Conservation (phyloP, 495 filamentous ascomycete species). For the Saxophila tyrrhenica region DNA sequence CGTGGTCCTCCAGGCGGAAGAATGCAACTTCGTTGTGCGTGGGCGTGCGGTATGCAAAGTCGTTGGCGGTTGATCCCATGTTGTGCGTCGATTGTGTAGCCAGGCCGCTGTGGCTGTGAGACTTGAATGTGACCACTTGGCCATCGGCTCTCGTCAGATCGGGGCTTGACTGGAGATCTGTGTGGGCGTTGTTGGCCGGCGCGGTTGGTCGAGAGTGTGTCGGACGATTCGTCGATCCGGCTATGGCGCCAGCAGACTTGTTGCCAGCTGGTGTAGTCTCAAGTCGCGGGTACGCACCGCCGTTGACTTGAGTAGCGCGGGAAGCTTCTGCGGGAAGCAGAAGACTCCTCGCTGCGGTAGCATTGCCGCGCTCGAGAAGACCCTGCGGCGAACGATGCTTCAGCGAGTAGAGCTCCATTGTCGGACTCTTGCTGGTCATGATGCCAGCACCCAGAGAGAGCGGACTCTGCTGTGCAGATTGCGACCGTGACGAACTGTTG, state of each 20-base stretch:
- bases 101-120: neutral
- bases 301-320: slow-evolving; percentile 6
- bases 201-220: neutral
- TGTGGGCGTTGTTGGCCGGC: neutral
- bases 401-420: slow-evolving; percentile 11
- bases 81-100: neutral
- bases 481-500: neutral
- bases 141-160: neutral
- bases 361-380: slow-evolving; percentile 3
- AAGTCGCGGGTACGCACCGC: slow-evolving; percentile 11
- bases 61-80: neutral
- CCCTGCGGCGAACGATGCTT: slow-evolving; percentile 8
- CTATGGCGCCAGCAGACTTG: neutral
- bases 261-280: neutral
- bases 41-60: neutral
- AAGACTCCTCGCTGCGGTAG: neutral
- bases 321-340: neutral
- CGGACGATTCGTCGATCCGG: neutral
- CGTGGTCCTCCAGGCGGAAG: neutral
- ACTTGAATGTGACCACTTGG: neutral
- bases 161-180: neutral
- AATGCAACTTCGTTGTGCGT: neutral
- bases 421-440: neutral
- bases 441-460: slow-evolving; percentile 3
- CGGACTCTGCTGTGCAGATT: neutral